These are phyloP conservation scores for Candida pini DNA, from an alignment of 805 yeast species.

Conservation along the genomic window DNA sequence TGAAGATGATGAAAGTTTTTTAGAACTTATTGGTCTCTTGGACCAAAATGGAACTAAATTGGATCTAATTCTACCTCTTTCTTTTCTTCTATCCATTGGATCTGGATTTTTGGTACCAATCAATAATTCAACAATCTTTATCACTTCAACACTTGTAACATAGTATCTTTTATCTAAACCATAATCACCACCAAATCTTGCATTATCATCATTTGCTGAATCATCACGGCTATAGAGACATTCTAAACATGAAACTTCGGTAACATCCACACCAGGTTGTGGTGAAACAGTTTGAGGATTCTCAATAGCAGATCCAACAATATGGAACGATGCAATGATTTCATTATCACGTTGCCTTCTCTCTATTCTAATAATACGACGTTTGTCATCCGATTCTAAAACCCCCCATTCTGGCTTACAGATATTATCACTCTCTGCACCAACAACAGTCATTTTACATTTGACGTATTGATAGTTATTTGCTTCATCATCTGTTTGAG, in stretches of 20 bases:
- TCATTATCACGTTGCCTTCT: slow-evolving; percentile 44
- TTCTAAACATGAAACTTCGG: slow-evolving; percentile 57
- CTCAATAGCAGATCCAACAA: slow-evolving; percentile 46
- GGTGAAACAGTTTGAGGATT: slow-evolving; percentile 36
- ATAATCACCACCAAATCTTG: slow-evolving; percentile 24
- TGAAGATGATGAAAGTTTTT: slow-evolving; percentile 18
- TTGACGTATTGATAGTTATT: slow-evolving; percentile 33
- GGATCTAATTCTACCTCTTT: slow-evolving; percentile 61
- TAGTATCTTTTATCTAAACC: slow-evolving; percentile 33
- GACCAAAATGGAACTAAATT: slow-evolving; percentile 67
- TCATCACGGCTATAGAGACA: slow-evolving; percentile 27
- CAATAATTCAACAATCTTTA: slow-evolving; percentile 56
- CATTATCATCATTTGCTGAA: slow-evolving; percentile 16
- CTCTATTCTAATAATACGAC: slow-evolving; percentile 56
- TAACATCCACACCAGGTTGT: slow-evolving; percentile 38
- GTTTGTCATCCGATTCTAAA: slow-evolving; percentile 41
- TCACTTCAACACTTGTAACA: slow-evolving; percentile 63
- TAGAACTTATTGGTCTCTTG: slow-evolving; percentile 50
- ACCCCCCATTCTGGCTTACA: slow-evolving; percentile 48
- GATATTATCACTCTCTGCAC: slow-evolving; percentile 41
- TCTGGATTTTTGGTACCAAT: slow-evolving; percentile 45
- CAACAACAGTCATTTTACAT: slow-evolving; percentile 40
- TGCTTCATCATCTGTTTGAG: slow-evolving; percentile 29
- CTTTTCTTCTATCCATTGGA: slow-evolving; percentile 50
- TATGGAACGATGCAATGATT: slow-evolving; percentile 43